These are phyloP conservation scores for Endoconidiophora polonica DNA, from an alignment of 2,329 filamentous ascomycete genomes.

Conservation along the genomic window DNA sequence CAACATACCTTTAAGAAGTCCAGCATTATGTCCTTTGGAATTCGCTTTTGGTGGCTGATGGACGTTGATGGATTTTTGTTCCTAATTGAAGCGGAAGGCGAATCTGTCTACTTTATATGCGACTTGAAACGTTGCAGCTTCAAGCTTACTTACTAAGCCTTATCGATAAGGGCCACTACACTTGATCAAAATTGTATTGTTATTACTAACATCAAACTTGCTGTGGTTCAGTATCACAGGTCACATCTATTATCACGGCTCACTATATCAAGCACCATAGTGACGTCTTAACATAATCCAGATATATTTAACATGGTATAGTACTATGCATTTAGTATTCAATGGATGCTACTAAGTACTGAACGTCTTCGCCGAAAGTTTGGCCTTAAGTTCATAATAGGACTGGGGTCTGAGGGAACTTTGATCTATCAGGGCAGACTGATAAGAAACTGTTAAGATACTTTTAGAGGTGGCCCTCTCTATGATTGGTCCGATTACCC, in stretches of 20 bases:
- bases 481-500: conserved; percentile 9
- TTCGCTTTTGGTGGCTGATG: neutral
- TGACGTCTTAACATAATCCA: neutral
- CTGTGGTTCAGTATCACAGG: no score
- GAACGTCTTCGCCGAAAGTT: neutral
- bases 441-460: conserved; percentile 9
- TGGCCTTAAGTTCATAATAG: neutral
- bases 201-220: no score
- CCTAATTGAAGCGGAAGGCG: neutral
- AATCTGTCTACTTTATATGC: neutral
- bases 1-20: conserved; percentile 11
- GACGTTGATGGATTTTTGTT: neutral
- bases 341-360: neutral
- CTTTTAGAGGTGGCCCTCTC: neutral
- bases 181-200: no score
- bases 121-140: neutral
- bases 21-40: conserved; percentile 10
- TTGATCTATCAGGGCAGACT: conserved; percentile 11
- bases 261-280: neutral
- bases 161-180: neutral
- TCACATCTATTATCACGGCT: no score
- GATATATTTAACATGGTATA: neutral
- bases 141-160: neutral
- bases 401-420: neutral
- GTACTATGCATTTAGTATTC: no score